Base-by-base conservation (phyloP, 768 basidiomycete species). In the Boletus vinaceobasis region DNA sequence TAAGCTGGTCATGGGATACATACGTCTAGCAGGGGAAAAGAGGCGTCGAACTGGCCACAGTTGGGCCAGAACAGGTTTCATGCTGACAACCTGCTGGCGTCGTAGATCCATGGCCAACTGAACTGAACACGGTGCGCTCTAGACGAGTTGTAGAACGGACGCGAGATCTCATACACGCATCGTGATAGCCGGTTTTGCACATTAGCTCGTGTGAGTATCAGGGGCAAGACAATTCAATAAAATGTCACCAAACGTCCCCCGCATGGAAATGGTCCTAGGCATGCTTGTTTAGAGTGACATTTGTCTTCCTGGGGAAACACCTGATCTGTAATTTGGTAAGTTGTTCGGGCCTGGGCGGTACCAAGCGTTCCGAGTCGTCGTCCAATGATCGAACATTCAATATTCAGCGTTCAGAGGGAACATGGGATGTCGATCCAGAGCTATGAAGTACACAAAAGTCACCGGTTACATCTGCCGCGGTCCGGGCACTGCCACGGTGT, bases 1-100 rank as follows among this genome's bases (percentile, higher is more conserved):
- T 40, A 46, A 55, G 27, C 44, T 40, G 37, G 50, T 52, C 58
- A 45, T 44, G 42, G 36, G 50, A 43, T 50, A 26, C 31, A 43
- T 50, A 32, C 31, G 21, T 21, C 39, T 4, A 43, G 14, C 14
- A 13, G 31, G 26, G 33, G 37, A 19, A 44, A 53, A 26, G 29
- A 54, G 17, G 29, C n/a, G 26, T 19, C 14, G 23, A 27, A 10
- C 13, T 9, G n/a, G 23, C 31, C 31, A 6, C 15, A 9, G 13
- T 43, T n/a, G 15, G 31, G 13, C 36, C 14, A 19, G 19, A 43
- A 23, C 32, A 7, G 15, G 13, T 38, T 52, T 35, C 26, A 35
- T 11, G 37, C 8, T 15, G 37, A 32, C 35, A 37, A 27, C 19
- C 5, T 31, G 19, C 10, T 26, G 13, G n/a, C 23, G 32, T 35